phyloP scores from a whole-genome alignment of 2,329 filamentous ascomycete genomes.

The Aspergillus ruber region DNA sequence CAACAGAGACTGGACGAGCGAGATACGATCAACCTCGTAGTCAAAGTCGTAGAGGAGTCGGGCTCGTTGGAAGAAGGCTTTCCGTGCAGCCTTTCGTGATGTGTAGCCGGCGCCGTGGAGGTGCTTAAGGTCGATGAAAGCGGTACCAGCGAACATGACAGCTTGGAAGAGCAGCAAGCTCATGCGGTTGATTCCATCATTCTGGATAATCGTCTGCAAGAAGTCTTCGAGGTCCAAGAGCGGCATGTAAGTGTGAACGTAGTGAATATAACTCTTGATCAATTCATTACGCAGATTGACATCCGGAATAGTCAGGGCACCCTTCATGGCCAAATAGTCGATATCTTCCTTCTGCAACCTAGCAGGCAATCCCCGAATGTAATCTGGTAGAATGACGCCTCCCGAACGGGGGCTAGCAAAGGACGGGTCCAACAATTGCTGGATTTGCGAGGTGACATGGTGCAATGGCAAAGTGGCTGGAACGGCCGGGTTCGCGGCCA shows the following conservation, averaged over 20 bases:
- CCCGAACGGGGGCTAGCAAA: constrained; percentile 45
- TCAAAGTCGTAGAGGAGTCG: constrained; percentile 93
- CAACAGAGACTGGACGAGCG: constrained; percentile 79
- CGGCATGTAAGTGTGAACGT: constrained; percentile 91
- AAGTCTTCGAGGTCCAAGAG: constrained; percentile 64
- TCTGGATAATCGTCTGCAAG: constrained; percentile 51
- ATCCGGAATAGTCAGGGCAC: constrained; percentile 70
- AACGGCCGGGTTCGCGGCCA: constrained; percentile 39
- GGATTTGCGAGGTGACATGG: constrained; percentile 30
- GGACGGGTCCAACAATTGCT: constrained; percentile 34
- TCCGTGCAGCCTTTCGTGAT: constrained; percentile 73
- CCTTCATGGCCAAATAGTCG: constrained; percentile 75
- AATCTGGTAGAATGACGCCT: constrained; percentile 52
- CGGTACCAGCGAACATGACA: constrained; percentile 87
- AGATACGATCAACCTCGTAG: constrained; percentile 83
- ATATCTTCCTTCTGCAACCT: constrained; percentile 77
- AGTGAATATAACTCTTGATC: constrained; percentile 76
- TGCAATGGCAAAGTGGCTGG: constrained; percentile 32
- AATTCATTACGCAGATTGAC: constrained; percentile 69
- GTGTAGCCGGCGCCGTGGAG: constrained; percentile 71
- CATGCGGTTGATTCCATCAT: constrained; percentile 64
- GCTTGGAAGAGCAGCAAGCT: constrained; percentile 88
- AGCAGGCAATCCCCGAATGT: constrained; percentile 71
- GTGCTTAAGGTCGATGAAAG: constrained; percentile 75
- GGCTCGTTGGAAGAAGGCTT: constrained; percentile 81